Evolutionary conservation across 176 grass and related monocot species (phyloP).

Genomic region (Bonia amplexicaulis): DNA sequence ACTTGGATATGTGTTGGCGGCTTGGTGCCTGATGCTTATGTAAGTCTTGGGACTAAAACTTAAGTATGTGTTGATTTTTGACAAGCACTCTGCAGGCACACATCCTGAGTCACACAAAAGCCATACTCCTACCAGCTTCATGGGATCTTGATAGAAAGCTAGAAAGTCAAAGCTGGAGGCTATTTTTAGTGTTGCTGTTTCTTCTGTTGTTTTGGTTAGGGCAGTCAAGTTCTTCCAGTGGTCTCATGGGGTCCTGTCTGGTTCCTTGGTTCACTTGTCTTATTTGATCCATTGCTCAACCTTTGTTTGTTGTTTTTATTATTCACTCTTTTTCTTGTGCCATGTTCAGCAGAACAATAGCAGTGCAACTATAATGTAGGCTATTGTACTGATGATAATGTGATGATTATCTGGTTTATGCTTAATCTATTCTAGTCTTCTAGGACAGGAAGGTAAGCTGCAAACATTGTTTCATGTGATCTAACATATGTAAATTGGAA

Average conservation of each 20-base stretch:
- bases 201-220: not conserved
- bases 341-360: not conserved
- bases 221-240: not conserved
- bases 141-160: not conserved
- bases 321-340: no score
- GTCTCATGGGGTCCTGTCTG: not conserved
- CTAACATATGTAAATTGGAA: not conserved
- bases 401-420: not conserved
- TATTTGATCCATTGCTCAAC: not conserved
- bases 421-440: not conserved
- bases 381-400: not conserved
- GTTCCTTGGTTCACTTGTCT: not conserved
- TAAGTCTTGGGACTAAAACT: not conserved
- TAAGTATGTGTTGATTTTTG: not conserved
- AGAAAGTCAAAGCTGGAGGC: not conserved
- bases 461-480: not conserved
- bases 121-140: not conserved
- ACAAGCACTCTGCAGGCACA: not conserved
- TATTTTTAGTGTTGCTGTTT: not conserved
- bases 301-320: not conserved
- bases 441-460: not conserved
- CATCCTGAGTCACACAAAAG: not conserved
- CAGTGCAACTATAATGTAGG: not conserved
- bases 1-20: not conserved
- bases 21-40: not conserved